Conservation (phyloP, 257 asterid genomes). For the Capsicum chinense region DNA sequence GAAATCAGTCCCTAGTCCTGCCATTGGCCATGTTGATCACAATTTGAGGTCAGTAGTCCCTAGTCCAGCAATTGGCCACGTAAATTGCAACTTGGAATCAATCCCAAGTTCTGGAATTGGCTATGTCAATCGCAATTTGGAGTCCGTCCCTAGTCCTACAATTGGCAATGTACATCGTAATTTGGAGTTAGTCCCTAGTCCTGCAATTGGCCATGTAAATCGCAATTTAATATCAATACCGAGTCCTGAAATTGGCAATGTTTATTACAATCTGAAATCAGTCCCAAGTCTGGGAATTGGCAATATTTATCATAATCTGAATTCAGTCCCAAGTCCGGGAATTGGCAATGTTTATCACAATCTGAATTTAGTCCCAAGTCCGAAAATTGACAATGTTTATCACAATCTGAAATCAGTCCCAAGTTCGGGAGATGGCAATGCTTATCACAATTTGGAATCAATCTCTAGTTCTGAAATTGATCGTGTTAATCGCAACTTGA, state of each 20-base stretch:
- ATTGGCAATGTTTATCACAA: background rate
- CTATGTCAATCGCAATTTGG: background rate
- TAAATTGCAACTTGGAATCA: background rate
- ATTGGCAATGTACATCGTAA: background rate
- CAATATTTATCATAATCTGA: rapidly evolving
- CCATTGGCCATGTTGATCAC: background rate
- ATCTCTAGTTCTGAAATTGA: constrained; percentile 21
- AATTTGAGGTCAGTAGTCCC: constrained; percentile 11
- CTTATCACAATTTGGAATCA: background rate
- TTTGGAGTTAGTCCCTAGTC: constrained; percentile 31
- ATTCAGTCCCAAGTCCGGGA: background rate
- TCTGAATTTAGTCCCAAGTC: constrained; percentile 1
- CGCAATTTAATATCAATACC: background rate
- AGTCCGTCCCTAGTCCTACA: background rate
- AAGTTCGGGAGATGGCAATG: background rate
- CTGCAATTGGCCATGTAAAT: background rate
- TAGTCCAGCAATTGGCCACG: constrained; percentile 12
- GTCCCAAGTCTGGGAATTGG: background rate
- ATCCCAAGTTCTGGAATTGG: background rate
- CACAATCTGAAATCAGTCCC: constrained; percentile 19
- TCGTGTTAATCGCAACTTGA: background rate
- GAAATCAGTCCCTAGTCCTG: constrained; percentile 21
- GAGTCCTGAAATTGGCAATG: constrained; percentile 7
- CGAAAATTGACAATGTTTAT: background rate
- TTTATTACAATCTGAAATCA: background rate